Conservation (phyloP, 768 basidiomycete species). For the Sarcodon aspratus region DNA sequence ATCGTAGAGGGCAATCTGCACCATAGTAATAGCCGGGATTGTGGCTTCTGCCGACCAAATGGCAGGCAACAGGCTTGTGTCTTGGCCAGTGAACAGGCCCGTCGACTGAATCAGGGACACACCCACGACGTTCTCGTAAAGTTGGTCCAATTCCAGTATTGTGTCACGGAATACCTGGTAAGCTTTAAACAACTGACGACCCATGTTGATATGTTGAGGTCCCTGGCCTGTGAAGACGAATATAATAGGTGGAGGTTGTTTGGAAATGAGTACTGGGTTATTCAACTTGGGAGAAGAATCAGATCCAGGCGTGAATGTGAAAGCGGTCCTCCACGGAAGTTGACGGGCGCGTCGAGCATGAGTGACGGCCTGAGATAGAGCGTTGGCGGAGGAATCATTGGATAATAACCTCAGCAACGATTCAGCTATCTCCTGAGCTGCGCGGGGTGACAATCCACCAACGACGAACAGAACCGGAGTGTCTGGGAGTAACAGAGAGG, state of each 20-base stretch:
- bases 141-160: conserved; percentile 25
- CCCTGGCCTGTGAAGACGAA: conserved; percentile 18
- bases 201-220: conserved; percentile 24
- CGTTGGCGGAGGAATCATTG: not conserved
- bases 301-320: not conserved
- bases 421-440: conserved; percentile 7
- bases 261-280: conserved; percentile 16
- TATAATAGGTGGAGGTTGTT: conserved; percentile 17
- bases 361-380: conserved; percentile 6
- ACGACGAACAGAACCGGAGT: conserved; percentile 19
- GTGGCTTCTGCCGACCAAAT: conserved; percentile 24
- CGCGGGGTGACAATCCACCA: conserved; percentile 26
- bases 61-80: conserved; percentile 4
- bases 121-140: conserved; percentile 19
- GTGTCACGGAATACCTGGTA: conserved; percentile 26
- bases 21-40: conserved; percentile 29
- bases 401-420: not conserved
- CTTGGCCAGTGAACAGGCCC: conserved; percentile 23
- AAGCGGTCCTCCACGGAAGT: conserved; percentile 7
- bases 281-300: conserved; percentile 9
- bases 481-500: not conserved
- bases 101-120: conserved; percentile 22
- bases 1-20: conserved; percentile 36
- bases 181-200: conserved; percentile 21
- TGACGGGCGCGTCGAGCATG: conserved; percentile 8